Evolutionary conservation across 306 rosid genomes (phyloP).

Genomic region (Sicyos edulis): DNA sequence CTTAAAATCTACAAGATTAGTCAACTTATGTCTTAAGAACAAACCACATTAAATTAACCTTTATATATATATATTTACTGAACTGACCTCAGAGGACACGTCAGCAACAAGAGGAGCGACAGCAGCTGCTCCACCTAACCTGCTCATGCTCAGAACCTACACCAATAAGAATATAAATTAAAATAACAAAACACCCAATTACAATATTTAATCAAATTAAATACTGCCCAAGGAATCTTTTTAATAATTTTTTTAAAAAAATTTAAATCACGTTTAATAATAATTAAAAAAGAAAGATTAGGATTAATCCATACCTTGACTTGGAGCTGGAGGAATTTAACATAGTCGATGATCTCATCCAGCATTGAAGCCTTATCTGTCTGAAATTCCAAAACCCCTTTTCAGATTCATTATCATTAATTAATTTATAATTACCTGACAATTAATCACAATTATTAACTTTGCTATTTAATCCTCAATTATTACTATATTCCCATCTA

Average conservation of each 20-base stretch:
- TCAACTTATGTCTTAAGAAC: too few species aligned
- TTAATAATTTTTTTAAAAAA: too few species aligned
- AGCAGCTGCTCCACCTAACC: conserved; percentile 93
- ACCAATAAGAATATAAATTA: not conserved
- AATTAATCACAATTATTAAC: not conserved
- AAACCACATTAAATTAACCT: too few species aligned
- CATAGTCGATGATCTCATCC: conserved; percentile 98
- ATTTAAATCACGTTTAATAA: not conserved
- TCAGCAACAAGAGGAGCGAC: conserved; percentile 88
- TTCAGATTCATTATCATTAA: not conserved
- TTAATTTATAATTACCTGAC: not conserved
- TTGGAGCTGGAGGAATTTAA: conserved; percentile 92
- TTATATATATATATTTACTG: not conserved
- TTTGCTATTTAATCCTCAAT: not conserved
- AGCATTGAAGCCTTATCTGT: conserved; percentile 98
- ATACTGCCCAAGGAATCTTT: not conserved
- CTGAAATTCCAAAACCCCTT: conserved; percentile 48
- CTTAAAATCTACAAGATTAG: too few species aligned
- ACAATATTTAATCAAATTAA: not conserved
- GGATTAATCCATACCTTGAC: conserved; percentile 55
- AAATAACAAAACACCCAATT: not conserved
- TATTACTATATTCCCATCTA: not conserved
- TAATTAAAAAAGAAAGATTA: not conserved
- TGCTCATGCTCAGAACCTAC: conserved; percentile 98
- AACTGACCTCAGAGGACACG: conserved; percentile 61